phyloP scores from a whole-genome alignment of 23 red algal species.

The Gracilariopsis chorda region DNA sequence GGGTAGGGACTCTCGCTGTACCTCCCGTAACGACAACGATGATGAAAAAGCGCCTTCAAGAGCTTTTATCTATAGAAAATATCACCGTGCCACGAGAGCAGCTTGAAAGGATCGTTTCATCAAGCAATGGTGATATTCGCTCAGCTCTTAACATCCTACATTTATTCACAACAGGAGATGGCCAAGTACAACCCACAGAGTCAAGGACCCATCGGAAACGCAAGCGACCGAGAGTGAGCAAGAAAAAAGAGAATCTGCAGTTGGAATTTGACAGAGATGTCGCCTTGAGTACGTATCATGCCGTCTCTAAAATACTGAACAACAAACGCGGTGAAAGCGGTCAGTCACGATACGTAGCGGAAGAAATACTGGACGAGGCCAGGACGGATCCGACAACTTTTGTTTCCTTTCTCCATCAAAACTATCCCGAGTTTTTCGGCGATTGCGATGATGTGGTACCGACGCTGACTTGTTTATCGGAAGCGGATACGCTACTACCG shows the following conservation, averaged over 20 bases:
- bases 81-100: neutral
- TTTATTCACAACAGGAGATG: neutral
- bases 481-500: constrained; percentile 53
- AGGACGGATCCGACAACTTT: constrained; percentile 37
- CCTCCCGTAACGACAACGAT: constrained; percentile 26
- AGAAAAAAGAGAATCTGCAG: neutral
- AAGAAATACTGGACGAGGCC: constrained; percentile 49
- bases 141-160: constrained; percentile 55
- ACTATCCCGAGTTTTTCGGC: constrained; percentile 61
- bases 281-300: constrained; percentile 49
- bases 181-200: neutral
- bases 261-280: constrained; percentile 21
- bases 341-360: constrained; percentile 22
- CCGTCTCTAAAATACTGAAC: constrained; percentile 56
- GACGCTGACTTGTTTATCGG: constrained; percentile 18
- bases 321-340: constrained; percentile 43
- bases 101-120: constrained; percentile 1
- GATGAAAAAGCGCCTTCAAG: constrained; percentile 23
- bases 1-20: constrained; percentile 4
- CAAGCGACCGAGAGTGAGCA: neutral
- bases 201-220: neutral
- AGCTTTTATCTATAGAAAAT: neutral
- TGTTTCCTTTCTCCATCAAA: constrained; percentile 52
- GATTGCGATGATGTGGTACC: constrained; percentile 24
- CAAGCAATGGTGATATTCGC: constrained; percentile 48